These are phyloP conservation scores for Rosa hybrid DNA, from an alignment of 331 rosid genomes.

Conservation along the genomic window DNA sequence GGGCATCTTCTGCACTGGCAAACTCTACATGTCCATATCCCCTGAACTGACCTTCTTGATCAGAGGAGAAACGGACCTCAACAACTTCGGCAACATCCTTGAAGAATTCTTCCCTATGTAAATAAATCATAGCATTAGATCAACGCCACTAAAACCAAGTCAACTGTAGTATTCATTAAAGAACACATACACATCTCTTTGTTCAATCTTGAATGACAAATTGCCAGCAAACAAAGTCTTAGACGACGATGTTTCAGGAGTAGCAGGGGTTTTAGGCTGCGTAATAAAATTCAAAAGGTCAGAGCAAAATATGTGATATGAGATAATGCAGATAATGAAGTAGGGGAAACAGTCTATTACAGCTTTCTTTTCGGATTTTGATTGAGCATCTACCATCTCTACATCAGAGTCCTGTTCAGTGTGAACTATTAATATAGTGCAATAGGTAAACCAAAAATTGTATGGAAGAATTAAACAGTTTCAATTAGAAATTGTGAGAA, in stretches of 20 bases:
- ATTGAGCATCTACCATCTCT: slow-evolving; percentile 65
- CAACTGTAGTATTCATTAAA: neutral
- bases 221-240: slow-evolving; percentile 85
- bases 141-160: neutral
- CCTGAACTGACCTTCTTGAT: slow-evolving; percentile 51
- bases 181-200: slow-evolving; percentile 64
- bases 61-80: slow-evolving; percentile 63
- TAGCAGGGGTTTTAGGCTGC: slow-evolving; percentile 72
- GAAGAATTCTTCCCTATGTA: slow-evolving; percentile 65
- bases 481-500: neutral
- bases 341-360: slow-evolving; percentile 23
- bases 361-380: slow-evolving; percentile 35
- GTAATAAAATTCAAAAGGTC: neutral
- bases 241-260: slow-evolving; percentile 38
- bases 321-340: neutral
- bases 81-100: slow-evolving; percentile 63
- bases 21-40: slow-evolving; percentile 93
- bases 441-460: too few species aligned
- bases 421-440: neutral
- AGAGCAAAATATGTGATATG: neutral
- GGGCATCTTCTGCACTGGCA: slow-evolving; percentile 60
- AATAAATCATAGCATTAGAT: slow-evolving; percentile 8
- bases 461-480: too few species aligned
- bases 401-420: slow-evolving; percentile 41
- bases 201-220: slow-evolving; percentile 47